phyloP scores from a whole-genome alignment of 352 stramenopile species.

The Globisporangium canariense region DNA sequence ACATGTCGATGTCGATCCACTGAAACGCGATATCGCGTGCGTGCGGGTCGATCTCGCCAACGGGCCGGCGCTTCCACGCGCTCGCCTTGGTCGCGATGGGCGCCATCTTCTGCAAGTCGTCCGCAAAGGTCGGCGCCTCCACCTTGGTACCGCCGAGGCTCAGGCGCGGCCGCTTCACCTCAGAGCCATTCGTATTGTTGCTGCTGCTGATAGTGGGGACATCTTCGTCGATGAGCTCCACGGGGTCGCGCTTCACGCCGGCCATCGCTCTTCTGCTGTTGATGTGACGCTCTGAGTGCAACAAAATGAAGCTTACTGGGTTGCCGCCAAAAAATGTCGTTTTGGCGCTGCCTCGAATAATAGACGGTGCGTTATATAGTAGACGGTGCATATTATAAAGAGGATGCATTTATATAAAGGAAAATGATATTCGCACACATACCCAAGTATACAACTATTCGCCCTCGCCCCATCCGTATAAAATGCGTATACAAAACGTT shows the following conservation, averaged over 20 bases:
- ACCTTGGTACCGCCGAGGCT: slow-evolving; percentile 22
- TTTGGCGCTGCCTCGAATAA: no score
- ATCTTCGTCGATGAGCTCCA: background rate
- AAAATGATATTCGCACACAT: no score
- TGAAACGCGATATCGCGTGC: slow-evolving; percentile 81
- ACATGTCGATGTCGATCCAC: slow-evolving; percentile 99
- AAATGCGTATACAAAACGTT: no score
- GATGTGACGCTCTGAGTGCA: background rate
- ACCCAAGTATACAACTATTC: no score
- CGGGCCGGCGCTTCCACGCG: slow-evolving; percentile 52
- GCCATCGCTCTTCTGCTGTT: slow-evolving; percentile 18
- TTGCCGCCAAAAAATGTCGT: no score
- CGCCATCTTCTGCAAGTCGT: slow-evolving; percentile 59
- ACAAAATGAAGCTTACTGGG: background rate
- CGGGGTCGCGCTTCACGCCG: slow-evolving; percentile 34
- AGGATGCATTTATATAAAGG: no score
- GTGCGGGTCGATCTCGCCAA: slow-evolving; percentile 33
- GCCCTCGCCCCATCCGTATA: no score
- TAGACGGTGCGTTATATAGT: no score
- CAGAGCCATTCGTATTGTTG: background rate
- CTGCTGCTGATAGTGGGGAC: background rate
- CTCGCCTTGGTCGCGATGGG: slow-evolving; percentile 60
- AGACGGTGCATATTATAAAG: no score
- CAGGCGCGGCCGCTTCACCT: slow-evolving; percentile 37
- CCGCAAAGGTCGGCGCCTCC: slow-evolving; percentile 38